Percentiles rank a stretch among this genome's conserved stretches.
Conservation (phyloP, 495 filamentous ascomycete species). For the Geopyxis carbonaria region DNA sequence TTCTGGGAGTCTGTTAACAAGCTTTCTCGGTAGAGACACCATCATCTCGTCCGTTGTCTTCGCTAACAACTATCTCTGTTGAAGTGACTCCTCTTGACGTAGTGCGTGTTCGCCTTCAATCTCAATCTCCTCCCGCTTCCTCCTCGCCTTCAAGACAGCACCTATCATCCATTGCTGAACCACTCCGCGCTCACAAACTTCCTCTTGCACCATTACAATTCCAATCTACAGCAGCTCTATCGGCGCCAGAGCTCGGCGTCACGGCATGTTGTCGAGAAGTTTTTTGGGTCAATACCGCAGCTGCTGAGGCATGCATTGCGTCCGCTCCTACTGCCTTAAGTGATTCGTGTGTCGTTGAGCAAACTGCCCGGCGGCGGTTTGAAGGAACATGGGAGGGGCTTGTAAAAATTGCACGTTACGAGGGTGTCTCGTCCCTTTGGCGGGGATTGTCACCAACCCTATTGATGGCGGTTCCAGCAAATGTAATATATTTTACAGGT, state of each 20-base stretch:
- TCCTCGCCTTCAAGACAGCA: conserved; percentile 5
- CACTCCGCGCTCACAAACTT: conserved; percentile 16
- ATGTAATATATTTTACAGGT: conserved; percentile 98
- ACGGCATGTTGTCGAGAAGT: conserved; percentile 93
- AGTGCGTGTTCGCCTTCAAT: conserved; percentile 85
- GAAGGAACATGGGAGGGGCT: conserved; percentile 83
- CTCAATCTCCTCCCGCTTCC: conserved; percentile 42
- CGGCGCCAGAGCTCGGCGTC: conserved; percentile 56
- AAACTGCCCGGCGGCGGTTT: conserved; percentile 64
- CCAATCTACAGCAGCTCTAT: conserved; percentile 19
- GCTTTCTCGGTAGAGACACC: conserved; percentile 56
- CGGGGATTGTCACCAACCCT: conserved; percentile 81
- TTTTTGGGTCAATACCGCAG: conserved; percentile 87
- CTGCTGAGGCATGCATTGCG: conserved; percentile 61
- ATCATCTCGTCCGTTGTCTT: not conserved
- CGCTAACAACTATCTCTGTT: not conserved
- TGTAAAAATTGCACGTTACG: conserved; percentile 89
- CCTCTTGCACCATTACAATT: conserved; percentile 22
- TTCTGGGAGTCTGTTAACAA: conserved; percentile 75
- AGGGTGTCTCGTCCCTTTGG: conserved; percentile 78
- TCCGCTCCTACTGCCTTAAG: conserved; percentile 23
- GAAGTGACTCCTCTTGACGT: conserved; percentile 92
- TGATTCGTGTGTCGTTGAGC: conserved; percentile 70
- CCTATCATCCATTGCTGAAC: conserved; percentile 11
- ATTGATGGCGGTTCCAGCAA: conserved; percentile 83